Conservation (phyloP, 805 yeast genomes). For the Ogataea pignaliae region DNA sequence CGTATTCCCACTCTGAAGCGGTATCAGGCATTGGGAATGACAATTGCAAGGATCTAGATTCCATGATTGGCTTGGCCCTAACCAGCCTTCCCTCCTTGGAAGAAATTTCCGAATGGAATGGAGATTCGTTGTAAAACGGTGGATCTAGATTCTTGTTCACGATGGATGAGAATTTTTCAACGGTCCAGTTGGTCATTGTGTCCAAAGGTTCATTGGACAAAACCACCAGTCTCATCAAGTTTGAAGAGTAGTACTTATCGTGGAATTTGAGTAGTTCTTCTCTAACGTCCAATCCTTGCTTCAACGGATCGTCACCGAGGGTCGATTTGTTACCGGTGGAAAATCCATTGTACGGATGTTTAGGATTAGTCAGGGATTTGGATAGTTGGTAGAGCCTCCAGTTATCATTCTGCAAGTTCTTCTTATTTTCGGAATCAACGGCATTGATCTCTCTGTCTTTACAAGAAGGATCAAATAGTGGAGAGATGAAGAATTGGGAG, state of each 20-base stretch:
- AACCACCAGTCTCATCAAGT: constrained; percentile 81
- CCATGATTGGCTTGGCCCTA: constrained; percentile 79
- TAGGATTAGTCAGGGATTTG: constrained; percentile 63
- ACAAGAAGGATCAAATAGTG: constrained; percentile 67
- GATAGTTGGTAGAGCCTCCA: constrained; percentile 90
- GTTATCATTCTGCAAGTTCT: constrained; percentile 81
- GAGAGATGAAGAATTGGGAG: constrained; percentile 85
- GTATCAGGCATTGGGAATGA: constrained; percentile 76
- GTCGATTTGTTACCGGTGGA: constrained; percentile 86
- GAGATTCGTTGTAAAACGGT: constrained; percentile 43
- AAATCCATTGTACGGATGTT: constrained; percentile 83
- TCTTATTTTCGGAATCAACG: constrained; percentile 93
- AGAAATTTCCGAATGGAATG: constrained; percentile 44
- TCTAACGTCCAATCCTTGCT: constrained; percentile 66
- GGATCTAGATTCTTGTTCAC: constrained; percentile 43
- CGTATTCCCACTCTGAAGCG: constrained; percentile 56
- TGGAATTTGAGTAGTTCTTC: constrained; percentile 77
- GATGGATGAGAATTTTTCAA: constrained; percentile 58
- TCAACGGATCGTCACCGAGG: constrained; percentile 59
- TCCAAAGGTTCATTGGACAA: constrained; percentile 79
- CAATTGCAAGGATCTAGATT: constrained; percentile 61
- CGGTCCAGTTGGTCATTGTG: constrained; percentile 66
- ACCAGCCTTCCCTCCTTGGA: constrained; percentile 51
- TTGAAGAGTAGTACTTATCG: constrained; percentile 68
- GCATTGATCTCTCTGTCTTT: constrained; percentile 92